Percentiles rank a stretch among this genome's conserved stretches.
Conservation (phyloP, 805 yeast genomes). For the Starmera pachycereana region DNA sequence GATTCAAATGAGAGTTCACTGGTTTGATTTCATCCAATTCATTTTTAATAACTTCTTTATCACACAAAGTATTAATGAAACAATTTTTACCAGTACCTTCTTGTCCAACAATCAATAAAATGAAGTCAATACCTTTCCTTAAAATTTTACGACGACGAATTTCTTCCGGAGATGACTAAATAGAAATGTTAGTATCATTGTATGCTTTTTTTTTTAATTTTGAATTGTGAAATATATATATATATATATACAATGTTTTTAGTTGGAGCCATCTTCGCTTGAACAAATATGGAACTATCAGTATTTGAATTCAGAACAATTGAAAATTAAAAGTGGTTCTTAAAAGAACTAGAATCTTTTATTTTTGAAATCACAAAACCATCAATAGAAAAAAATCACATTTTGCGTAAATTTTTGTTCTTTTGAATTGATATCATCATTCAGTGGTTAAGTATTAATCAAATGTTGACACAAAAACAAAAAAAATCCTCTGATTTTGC, state of each 20-base stretch:
- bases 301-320: background rate
- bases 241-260: background rate
- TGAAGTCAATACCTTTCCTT: constrained; percentile 51
- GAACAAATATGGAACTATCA: background rate
- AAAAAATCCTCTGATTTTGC: no score
- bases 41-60: constrained; percentile 31
- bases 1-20: constrained; percentile 23
- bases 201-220: no score
- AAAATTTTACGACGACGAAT: constrained; percentile 51
- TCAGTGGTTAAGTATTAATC: no score
- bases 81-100: constrained; percentile 69
- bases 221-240: background rate
- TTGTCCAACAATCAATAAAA: constrained; percentile 62
- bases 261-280: background rate
- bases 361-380: no score
- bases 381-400: no score
- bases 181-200: background rate
- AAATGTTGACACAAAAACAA: no score
- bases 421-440: no score
- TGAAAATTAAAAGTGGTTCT: background rate
- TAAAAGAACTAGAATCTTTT: background rate
- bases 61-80: constrained; percentile 60
- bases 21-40: constrained; percentile 17
- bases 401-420: no score
- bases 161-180: constrained; percentile 23